phyloP scores from a whole-genome alignment of 176 grass and related monocot genomes.

The Bothriochloa decipiens region DNA sequence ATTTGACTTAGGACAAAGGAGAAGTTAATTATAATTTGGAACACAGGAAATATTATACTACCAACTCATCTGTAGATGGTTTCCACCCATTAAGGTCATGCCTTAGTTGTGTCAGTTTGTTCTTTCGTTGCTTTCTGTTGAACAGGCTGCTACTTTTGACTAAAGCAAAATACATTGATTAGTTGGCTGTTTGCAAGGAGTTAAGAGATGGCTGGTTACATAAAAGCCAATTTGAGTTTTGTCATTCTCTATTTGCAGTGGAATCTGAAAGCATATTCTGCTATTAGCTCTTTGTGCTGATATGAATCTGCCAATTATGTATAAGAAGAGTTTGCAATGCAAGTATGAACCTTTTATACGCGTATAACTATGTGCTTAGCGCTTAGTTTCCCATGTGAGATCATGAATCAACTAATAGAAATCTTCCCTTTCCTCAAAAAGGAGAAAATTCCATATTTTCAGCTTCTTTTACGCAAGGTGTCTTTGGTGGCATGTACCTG shows the following conservation, averaged over 20 bases:
- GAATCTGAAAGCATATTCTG: slow-evolving; percentile 32
- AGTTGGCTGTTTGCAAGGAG: slow-evolving; percentile 31
- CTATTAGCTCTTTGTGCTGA: background rate
- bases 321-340: background rate
- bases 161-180: slow-evolving; percentile 30
- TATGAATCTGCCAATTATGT: background rate
- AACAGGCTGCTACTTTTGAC: slow-evolving; percentile 25
- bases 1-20: background rate
- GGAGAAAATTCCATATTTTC: background rate
- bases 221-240: slow-evolving; percentile 23
- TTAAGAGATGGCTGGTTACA: slow-evolving; percentile 15
- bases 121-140: slow-evolving; percentile 27
- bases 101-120: background rate
- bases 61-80: slow-evolving; percentile 9
- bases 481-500: background rate
- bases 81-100: slow-evolving; percentile 6
- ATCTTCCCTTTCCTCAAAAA: background rate
- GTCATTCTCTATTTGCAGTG: slow-evolving; percentile 16
- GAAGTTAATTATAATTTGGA: background rate
- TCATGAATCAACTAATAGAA: slow-evolving; percentile 6
- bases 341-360: background rate
- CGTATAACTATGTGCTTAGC: background rate
- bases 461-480: background rate
- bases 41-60: background rate
- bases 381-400: slow-evolving; percentile 4